phyloP scores from a whole-genome alignment of 2,329 filamentous ascomycete species.

The Eutypella sp. region DNA sequence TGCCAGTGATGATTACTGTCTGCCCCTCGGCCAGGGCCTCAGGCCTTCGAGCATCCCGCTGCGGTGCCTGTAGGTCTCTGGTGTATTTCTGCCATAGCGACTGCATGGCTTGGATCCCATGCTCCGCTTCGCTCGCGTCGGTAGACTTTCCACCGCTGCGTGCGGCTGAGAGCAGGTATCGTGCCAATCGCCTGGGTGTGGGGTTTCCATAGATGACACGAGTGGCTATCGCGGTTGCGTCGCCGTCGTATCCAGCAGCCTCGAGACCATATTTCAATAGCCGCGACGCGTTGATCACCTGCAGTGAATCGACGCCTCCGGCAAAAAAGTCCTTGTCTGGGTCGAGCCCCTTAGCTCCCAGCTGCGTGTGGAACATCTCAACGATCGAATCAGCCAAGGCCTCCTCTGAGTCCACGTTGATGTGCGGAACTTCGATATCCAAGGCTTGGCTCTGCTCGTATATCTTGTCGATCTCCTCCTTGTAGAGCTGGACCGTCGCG shows the following conservation, averaged over 20 bases:
- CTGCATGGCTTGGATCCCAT: constrained; percentile 28
- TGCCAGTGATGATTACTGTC: constrained; percentile 42
- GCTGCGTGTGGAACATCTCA: constrained; percentile 22
- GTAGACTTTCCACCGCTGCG: constrained; percentile 6
- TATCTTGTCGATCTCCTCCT: constrained; percentile 36
- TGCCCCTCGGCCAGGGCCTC: constrained; percentile 29
- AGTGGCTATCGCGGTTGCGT: constrained; percentile 30
- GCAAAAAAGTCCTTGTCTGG: constrained; percentile 35
- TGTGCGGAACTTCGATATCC: constrained; percentile 13
- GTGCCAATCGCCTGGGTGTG: constrained; percentile 29
- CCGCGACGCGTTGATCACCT: constrained; percentile 33
- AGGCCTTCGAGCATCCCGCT: constrained; percentile 23
- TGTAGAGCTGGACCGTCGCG: constrained; percentile 34
- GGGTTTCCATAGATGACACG: constrained; percentile 36
- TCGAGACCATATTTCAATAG: constrained; percentile 31
- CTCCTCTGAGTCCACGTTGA: constrained; percentile 27
- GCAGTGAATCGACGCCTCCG: constrained; percentile 36
- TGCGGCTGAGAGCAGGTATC: constrained; percentile 26
- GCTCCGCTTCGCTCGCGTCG: constrained; percentile 2
- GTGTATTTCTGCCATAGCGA: constrained; percentile 32
- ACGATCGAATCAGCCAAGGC: constrained; percentile 25
- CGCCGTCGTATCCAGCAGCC: constrained; percentile 26
- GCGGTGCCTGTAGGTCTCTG: constrained; percentile 16
- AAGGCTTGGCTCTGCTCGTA: constrained; percentile 26
- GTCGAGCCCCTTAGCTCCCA: constrained; percentile 23